Evolutionary conservation across 345 rosid species (phyloP), one percentile per base, ranked within the genome.

Genomic region (Euphorbia lathyris): DNA sequence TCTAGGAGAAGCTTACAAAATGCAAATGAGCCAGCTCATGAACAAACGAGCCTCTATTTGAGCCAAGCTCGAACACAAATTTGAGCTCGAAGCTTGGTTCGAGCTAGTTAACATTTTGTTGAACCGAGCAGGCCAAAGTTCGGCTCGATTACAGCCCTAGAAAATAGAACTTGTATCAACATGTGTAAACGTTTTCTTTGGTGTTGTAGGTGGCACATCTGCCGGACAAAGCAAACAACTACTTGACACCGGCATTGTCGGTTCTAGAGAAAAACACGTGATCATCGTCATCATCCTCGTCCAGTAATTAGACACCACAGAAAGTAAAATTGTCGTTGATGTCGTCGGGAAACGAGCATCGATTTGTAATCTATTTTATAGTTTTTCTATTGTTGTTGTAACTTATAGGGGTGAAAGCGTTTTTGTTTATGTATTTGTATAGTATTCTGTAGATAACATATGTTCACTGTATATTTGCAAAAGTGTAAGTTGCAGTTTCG

Each of bases 201-300:
- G 51, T 45, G 19, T 16, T 76, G 70, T 81, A 91, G 97, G 96
- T 94, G 66, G 97, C 99, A 30, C 99, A 94, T 83, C 77, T 91
- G 75, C 98, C 98, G 0, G 97, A 90, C 78, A 94, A 94, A 83
- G 98, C 98, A 26, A 94, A 94, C 73, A 94, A 91, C 82, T 94
- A 94, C 81, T 81, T 94, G 82, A 87, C 98, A 20, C 97, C 97
- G 11, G 98, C 97, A 19, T 72, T 91, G 29, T 85, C 96, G 16
- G 90, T 90, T 23, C 81, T 94, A 51, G 97, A 94, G 82, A 94
- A 90, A 75, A 94, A 94, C 82, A 14, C 67, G 20, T 59, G 63
- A 59, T 45, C 67, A 22, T 60, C 34, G n/a, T n/a, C n/a, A n/a
- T n/a, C n/a, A 14, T 26, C 1, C 6, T 29, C 4, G 11, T 17